Evolutionary conservation across 1,284 basidiomycete genomes (phyloP).

Genomic region (Apiotrichum gamsii): DNA sequence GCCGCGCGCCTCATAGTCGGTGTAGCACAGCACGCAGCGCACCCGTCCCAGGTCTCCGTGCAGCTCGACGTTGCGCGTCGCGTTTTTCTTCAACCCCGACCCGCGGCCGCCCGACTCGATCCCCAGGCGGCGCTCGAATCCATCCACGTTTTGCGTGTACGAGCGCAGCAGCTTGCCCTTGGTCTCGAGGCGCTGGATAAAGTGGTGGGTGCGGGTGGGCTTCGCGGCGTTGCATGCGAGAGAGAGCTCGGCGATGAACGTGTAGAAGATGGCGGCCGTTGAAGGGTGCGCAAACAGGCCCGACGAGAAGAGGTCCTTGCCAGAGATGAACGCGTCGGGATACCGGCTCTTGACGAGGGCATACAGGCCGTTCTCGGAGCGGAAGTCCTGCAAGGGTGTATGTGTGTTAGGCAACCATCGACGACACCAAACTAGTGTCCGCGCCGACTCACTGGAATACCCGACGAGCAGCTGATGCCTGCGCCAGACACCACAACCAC

Average conservation of each 20-base stretch:
- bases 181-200: conserved; percentile 74
- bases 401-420: background rate
- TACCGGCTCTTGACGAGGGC: conserved; percentile 76
- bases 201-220: conserved; percentile 78
- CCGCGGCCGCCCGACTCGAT: conserved; percentile 59
- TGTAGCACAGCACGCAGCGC: conserved; percentile 72
- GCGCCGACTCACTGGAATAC: conserved; percentile 76
- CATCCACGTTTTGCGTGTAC: conserved; percentile 95
- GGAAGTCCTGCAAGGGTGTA: conserved; percentile 64
- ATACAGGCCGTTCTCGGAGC: conserved; percentile 81
- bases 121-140: conserved; percentile 75
- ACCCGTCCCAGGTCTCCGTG: conserved; percentile 86
- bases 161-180: conserved; percentile 80
- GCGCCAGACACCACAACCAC: conserved; percentile 84
- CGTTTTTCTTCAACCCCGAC: conserved; percentile 54
- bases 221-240: conserved; percentile 69
- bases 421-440: background rate
- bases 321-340: conserved; percentile 74
- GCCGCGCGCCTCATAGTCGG: conserved; percentile 61
- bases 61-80: conserved; percentile 78
- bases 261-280: conserved; percentile 86
- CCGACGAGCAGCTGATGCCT: conserved; percentile 85
- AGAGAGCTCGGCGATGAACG: conserved; percentile 87
- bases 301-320: conserved; percentile 83
- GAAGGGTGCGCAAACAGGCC: conserved; percentile 70